Evolutionary conservation across 73 alveolate genomes (phyloP), one percentile per base, ranked within the genome.

Genomic region (Paramecium caudatum): DNA sequence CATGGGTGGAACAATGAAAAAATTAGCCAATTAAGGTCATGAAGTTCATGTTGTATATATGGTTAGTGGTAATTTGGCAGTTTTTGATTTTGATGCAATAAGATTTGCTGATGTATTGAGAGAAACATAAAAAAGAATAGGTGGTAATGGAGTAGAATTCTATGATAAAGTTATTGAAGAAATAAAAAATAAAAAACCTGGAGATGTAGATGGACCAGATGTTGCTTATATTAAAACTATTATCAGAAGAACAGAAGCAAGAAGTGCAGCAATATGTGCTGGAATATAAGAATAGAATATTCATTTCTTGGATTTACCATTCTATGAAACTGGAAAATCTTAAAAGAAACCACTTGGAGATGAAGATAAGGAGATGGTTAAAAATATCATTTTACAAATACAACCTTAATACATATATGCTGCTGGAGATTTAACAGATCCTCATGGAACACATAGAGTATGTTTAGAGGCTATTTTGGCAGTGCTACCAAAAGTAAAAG

Each of bases 351-450:
- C 95, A 23, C 45, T 91, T 34, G 47, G 93, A 37, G 91, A 86
- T 0, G 80, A 84, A 49, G 95, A 91, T 83, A 37, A 82, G 27
- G 32, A 83, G n/a, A 91, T 91, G 13, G 91, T 91, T 7, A 16
- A 47, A 7, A 74, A 91, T 23, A 36, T 91, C 13, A 91, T 91
- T 7, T 36, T 61, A 9, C 23, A 68, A 32, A 16, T 84, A 21
- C 17, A 91, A 61, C 95, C 95, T 12, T 90, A 91, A 7, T 48
- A 41, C 4, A 91, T 91, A 7, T 91, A 81, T 83, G 92, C 93
- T 19, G 95, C 95, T 10, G 95, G 95, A 19, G 95, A 91, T 41
- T 69, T 91, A n/a, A 69, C 95, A 45, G 95, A 91, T 61, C 95
- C 95, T 39, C 95, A 91, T 63, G 95, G 95, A 5, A 91, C 95